A percentile compares a stretch with the other conserved stretches of the same genome.
These are phyloP conservation scores for Fusarium vanettenii DNA, from an alignment of 2,329 filamentous ascomycete species.

Conservation along the genomic window DNA sequence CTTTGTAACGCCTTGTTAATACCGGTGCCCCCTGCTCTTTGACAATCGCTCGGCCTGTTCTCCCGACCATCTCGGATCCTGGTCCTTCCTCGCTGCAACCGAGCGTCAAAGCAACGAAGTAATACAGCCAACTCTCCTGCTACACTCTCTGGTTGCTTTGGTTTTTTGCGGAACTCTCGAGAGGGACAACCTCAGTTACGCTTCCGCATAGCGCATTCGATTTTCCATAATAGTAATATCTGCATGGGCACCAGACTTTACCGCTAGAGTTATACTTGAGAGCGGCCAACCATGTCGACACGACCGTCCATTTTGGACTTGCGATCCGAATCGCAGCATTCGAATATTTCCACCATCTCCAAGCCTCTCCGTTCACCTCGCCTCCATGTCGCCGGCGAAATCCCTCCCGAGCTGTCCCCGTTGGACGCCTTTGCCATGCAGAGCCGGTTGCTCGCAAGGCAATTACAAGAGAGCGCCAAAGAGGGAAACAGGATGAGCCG, in stretches of 20 bases:
- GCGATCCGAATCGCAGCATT: constrained; percentile 67
- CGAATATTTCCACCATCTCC: constrained; percentile 56
- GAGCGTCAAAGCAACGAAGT: constrained; percentile 2
- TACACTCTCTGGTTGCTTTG: neutral
- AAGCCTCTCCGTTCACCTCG: constrained; percentile 77
- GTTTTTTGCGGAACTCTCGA: neutral
- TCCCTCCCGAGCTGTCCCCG: constrained; percentile 90
- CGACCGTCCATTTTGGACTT: constrained; percentile 70
- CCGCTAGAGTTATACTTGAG: constrained; percentile 18
- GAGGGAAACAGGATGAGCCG: constrained; percentile 85
- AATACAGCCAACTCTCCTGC: neutral
- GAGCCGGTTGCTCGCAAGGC: constrained; percentile 85
- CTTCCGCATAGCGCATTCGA: neutral
- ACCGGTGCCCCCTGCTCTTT: neutral
- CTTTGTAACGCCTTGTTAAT: neutral
- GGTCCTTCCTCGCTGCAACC: neutral
- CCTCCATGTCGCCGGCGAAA: constrained; percentile 80
- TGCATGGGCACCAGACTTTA: constrained; percentile 33
- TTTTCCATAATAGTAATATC: neutral
- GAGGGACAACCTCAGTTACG: neutral
- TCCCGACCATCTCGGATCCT: neutral
- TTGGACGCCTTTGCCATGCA: constrained; percentile 96
- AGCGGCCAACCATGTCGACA: constrained; percentile 59
- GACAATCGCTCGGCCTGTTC: constrained; percentile 9
- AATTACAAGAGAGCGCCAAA: constrained; percentile 83